These are phyloP conservation scores for Pythium graminicola DNA, from an alignment of 352 stramenopile species.

Conservation along the genomic window DNA sequence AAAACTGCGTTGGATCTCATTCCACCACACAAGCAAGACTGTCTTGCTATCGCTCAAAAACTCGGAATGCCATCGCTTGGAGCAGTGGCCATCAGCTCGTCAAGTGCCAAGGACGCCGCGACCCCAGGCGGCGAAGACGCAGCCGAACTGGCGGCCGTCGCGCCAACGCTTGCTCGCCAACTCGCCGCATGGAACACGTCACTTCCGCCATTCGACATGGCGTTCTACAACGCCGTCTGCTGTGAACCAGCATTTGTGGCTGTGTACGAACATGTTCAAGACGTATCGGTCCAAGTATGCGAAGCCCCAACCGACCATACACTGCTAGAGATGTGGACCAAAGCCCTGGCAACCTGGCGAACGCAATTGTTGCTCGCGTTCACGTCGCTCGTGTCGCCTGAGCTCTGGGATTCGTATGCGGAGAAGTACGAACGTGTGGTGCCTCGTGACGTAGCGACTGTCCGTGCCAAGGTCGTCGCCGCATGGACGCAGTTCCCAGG, in stretches of 20 bases:
- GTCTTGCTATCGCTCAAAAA: slow-evolving; percentile 46
- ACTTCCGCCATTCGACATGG: slow-evolving; percentile 64
- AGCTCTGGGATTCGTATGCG: slow-evolving; percentile 59
- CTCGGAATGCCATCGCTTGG: slow-evolving; percentile 43
- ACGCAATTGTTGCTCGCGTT: slow-evolving; percentile 62
- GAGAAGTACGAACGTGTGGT: slow-evolving; percentile 45
- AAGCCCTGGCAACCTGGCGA: slow-evolving; percentile 50
- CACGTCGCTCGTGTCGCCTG: slow-evolving; percentile 53
- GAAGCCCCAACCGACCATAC: slow-evolving; percentile 28
- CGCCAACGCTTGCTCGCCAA: slow-evolving; percentile 32
- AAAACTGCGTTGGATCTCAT: slow-evolving; percentile 63
- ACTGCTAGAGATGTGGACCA: slow-evolving; percentile 45
- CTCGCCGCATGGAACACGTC: slow-evolving; percentile 61
- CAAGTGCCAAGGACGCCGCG: slow-evolving; percentile 14
- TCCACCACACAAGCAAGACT: slow-evolving; percentile 49
- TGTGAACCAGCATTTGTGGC: slow-evolving; percentile 62
- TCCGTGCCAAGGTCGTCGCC: slow-evolving; percentile 27
- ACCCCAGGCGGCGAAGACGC: slow-evolving; percentile 60
- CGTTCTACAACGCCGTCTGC: slow-evolving; percentile 71
- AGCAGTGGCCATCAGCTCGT: not conserved
- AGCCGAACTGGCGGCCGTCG: slow-evolving; percentile 45
- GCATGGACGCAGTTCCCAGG: slow-evolving; percentile 49
- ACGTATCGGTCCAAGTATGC: slow-evolving; percentile 40
- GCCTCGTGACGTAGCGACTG: slow-evolving; percentile 38
- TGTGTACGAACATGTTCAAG: slow-evolving; percentile 56